Conservation (phyloP, 805 yeast genomes). For the Yarrowia yakushimensis region DNA sequence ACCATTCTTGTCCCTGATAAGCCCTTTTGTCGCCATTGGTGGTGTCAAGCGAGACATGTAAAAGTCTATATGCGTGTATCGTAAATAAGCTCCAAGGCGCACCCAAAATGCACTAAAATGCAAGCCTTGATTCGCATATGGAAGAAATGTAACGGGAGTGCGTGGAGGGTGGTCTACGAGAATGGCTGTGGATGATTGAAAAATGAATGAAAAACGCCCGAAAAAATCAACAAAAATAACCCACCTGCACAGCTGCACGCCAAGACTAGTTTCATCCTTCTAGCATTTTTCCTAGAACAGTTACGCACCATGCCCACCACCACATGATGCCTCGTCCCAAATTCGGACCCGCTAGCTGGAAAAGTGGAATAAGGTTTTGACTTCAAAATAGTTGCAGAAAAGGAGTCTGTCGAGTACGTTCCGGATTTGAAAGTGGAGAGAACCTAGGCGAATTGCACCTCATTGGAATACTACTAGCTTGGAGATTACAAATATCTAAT, state of each 20-base stretch:
- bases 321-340: neutral
- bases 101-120: conserved; percentile 12
- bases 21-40: neutral
- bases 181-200: neutral
- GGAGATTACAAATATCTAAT: neutral
- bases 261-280: neutral
- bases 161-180: neutral
- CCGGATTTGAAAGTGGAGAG: neutral
- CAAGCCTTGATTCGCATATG: conserved; percentile 16
- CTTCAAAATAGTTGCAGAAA: neutral
- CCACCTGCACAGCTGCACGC: neutral
- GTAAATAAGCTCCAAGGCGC: neutral
- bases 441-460: no score
- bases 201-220: neutral
- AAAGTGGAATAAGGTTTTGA: neutral
- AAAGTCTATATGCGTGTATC: conserved; percentile 4
- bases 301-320: neutral
- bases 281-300: neutral
- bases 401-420: neutral
- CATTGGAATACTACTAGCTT: neutral
- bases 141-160: neutral
- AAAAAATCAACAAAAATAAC: neutral
- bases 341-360: neutral
- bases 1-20: neutral
- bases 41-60: no score